Percentiles rank a stretch among this genome's conserved stretches.
Evolutionary conservation across 345 rosid genomes (phyloP).

Genomic region (Psidium guajava): DNA sequence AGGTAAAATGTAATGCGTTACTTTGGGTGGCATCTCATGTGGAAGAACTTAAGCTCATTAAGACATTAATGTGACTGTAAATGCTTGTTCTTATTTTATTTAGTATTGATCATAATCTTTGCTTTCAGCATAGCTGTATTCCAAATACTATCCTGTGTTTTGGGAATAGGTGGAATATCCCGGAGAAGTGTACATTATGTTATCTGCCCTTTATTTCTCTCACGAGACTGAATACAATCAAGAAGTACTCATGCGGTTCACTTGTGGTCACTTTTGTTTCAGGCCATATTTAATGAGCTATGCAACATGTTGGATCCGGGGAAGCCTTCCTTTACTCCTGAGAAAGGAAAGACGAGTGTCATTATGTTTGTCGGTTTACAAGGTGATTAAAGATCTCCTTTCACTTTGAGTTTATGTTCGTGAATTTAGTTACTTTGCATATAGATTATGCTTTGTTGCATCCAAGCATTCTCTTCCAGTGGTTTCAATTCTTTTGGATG

Average conservation of each 20-base stretch:
- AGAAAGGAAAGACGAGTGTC: constrained; percentile 70
- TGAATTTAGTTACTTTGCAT: neutral
- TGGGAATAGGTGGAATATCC: neutral
- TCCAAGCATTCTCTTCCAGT: neutral
- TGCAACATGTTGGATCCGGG: constrained; percentile 90
- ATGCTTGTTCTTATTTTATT: no score
- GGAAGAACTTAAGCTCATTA: neutral
- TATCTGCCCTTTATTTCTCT: neutral
- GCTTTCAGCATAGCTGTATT: no score
- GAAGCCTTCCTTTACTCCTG: constrained; percentile 70
- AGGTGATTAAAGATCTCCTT: constrained; percentile 23
- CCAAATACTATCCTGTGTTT: no score
- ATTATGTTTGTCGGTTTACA: constrained; percentile 91
- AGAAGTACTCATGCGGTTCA: neutral
- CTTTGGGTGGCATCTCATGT: neutral
- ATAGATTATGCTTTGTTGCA: neutral
- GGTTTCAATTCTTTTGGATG: neutral
- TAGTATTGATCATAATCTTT: no score
- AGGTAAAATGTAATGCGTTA: neutral
- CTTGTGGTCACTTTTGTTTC: neutral
- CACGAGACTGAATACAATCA: neutral
- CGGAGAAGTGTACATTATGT: neutral
- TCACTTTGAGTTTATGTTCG: neutral
- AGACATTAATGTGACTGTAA: no score
- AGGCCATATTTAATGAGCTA: constrained; percentile 87